Base-by-base conservation (phyloP, 768 basidiomycete genomes). In the Tylopilus sp. region DNA sequence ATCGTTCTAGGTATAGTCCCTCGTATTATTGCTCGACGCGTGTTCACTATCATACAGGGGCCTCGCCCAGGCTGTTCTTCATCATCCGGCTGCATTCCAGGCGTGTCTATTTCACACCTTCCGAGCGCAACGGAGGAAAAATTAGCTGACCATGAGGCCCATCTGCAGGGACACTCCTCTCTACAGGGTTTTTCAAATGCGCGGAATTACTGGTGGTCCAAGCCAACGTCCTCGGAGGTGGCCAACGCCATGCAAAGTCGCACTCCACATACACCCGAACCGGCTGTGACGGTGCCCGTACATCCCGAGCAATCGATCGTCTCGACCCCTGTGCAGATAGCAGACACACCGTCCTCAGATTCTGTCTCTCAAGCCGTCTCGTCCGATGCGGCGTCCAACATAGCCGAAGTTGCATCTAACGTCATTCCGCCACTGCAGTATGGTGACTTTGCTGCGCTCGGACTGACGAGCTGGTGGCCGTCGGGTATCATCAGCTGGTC, bases 401-500 rank as follows among this genome's bases (percentile, higher is more conserved):
- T 62, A 6, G 47, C 69, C 22, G 58, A 64, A 11, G 50, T 70
- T 10, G 57, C 58, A 35, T 39, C 51, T 41, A 64, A 59, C 33
- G 44, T 64, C 31, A 66, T 75, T 23, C 68, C 77, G 21, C 77
- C 85, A 1, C 68, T 89, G 5, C 80, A 88, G 55, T 82, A 81
- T 40, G 88, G 88, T 2, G 87, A 89, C 68, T 73, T 91, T 35
- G 79, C 83, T 15, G 78, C 81, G 4, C 75, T 89, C 35, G 89
- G 86, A 3, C 70, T 91, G 3, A 70, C 75, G 15, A 65, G 73
- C 17, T 88, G 82, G 80, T 88, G 78, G 42, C 89, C 88, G 3
- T 78, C 81, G 0, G 88, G 86, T 0, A 57, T 86, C 30, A 71
- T 82, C 18, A 75, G 79, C 39, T 82, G 79, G 77, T 71, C 80